Evolutionary conservation across 179 eudicot genomes (phyloP).

Genomic region (Camellia oleifera): DNA sequence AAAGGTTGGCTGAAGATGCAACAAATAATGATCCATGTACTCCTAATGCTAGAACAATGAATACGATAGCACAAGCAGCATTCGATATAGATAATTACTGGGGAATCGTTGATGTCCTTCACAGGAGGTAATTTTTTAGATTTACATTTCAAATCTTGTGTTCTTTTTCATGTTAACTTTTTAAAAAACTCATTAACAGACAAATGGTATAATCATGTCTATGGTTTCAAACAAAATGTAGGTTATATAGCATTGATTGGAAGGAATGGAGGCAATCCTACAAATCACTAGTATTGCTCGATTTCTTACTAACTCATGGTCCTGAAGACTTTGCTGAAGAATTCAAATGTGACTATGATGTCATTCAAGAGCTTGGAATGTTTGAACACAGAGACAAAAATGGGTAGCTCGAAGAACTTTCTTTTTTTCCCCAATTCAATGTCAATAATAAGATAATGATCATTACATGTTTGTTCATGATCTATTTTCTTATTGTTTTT

Average conservation of each 20-base stretch:
- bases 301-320: conserved; percentile 48
- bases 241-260: conserved; percentile 32
- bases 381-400: conserved; percentile 32
- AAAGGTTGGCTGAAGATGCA: conserved; percentile 39
- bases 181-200: no score
- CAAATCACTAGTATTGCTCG: conserved; percentile 42
- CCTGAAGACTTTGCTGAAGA: conserved; percentile 38
- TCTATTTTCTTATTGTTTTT: background rate
- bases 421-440: background rate
- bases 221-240: conserved; percentile 10
- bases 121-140: conserved; percentile 30
- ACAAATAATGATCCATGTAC: conserved; percentile 39
- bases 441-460: background rate
- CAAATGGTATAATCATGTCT: no score
- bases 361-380: conserved; percentile 34
- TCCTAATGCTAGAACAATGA: conserved; percentile 45
- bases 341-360: conserved; percentile 29
- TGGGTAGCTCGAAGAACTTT: conserved; percentile 27
- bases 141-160: no score
- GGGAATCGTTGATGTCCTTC: conserved; percentile 47
- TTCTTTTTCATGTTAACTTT: background rate
- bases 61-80: conserved; percentile 39
- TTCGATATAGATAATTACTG: conserved; percentile 41
- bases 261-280: conserved; percentile 51
- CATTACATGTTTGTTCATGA: background rate